Base-by-base conservation (phyloP, 345 rosid genomes). In the Psidium friedrichsthalianum region DNA sequence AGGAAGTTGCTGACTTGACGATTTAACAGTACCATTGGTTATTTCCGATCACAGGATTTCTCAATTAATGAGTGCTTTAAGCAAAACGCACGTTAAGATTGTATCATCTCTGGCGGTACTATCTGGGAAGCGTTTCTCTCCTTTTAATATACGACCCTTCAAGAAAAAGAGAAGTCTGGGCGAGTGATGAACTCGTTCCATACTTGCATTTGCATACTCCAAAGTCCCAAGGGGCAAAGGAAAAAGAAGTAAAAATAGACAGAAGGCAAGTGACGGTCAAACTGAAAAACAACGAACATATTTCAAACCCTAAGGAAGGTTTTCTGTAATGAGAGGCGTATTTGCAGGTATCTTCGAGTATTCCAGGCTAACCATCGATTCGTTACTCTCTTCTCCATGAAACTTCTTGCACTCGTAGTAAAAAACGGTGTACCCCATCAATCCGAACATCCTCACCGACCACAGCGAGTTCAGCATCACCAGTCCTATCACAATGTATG, bases 351-450 rank as follows among this genome's bases (percentile, higher is more conserved):
- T 6, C 86, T 87, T 93, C 20, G 88, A 82, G 82, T 93, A 93
- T 74, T 87, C 91, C 40, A 85, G 69, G 84, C 83, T 86, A 36
- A 52, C 87, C 11, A 84, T 87, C 58, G 87, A 84, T 80, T 93
- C 95, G 18, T 27, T 51, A 52, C 44, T 87, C 58, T 90, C 92
- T 84, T 92, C 93, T 56, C 94, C 93, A 15, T 86, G 93, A 9
- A 36, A 27, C 49, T 89, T 86, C 92, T 90, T 92, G 90, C 93
- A 92, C 44, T 89, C 82, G 64, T 56, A 88, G 88, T 94, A 93
- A 3, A 91, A 83, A 51, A 94, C 87, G 6, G 96, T 92, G 83
- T 87, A 94, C 7, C 86, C 88, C 87, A 86, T 86, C 47, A 87
- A 56, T 58, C 84, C 84, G 82, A 88, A 90, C 91, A 95, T 89